A percentile compares a stretch with the other conserved stretches of the same genome.
phyloP scores from a whole-genome alignment of 306 rosid species.

The Luffa aegyptiaca region DNA sequence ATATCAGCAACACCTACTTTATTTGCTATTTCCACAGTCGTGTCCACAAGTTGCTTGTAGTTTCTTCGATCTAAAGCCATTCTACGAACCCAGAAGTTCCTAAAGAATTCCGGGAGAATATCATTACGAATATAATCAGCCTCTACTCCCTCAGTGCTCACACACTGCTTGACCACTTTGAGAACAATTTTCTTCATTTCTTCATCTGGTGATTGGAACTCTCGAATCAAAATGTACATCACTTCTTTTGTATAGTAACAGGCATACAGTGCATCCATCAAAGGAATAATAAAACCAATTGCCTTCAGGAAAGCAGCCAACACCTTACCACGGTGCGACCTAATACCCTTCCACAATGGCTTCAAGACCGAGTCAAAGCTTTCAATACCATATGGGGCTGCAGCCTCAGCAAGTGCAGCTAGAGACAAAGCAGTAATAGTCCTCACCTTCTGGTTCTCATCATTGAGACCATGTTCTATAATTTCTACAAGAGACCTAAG shows the following conservation, averaged over 20 bases:
- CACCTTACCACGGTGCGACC: constrained; percentile 94
- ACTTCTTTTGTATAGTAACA: constrained; percentile 92
- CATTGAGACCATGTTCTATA: constrained; percentile 80
- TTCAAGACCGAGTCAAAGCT: constrained; percentile 92
- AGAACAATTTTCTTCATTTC: constrained; percentile 96
- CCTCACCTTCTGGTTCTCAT: constrained; percentile 94
- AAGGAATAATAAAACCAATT: constrained; percentile 84
- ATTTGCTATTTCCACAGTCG: constrained; percentile 93
- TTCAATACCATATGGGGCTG: constrained; percentile 95
- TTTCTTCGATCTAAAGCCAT: constrained; percentile 96
- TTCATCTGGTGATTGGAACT: constrained; percentile 97
- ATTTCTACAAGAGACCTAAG: constrained; percentile 85
- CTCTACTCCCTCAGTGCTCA: constrained; percentile 92
- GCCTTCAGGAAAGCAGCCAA: constrained; percentile 92
- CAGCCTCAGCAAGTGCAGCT: constrained; percentile 96
- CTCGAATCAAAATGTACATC: constrained; percentile 81
- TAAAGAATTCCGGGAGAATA: constrained; percentile 80
- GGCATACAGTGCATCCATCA: constrained; percentile 92
- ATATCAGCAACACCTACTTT: constrained; percentile 95
- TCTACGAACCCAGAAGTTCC: constrained; percentile 93
- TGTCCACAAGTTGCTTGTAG: constrained; percentile 87
- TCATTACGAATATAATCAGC: constrained; percentile 71
- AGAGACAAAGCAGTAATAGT: constrained; percentile 89
- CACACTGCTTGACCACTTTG: constrained; percentile 96
- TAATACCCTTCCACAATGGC: constrained; percentile 93